A percentile compares a stretch with the other conserved stretches of the same genome.
phyloP scores from a whole-genome alignment of 768 basidiomycete genomes.

The Agrocybe praecox region DNA sequence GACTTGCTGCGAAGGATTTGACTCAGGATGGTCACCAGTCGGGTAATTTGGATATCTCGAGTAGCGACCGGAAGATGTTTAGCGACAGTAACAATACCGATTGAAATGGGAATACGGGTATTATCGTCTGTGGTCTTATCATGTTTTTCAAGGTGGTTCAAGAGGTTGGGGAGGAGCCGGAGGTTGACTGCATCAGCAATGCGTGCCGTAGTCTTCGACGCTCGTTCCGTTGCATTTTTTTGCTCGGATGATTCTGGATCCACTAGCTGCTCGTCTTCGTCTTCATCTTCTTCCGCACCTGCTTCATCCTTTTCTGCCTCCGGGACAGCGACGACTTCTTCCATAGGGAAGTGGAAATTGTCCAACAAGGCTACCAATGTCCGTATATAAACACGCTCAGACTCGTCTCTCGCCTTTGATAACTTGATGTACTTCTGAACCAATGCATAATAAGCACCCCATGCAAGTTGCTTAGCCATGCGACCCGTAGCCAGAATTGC shows the following conservation, averaged over 20 bases:
- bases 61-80: constrained; percentile 69
- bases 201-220: constrained; percentile 27
- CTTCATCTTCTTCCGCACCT: constrained; percentile 34
- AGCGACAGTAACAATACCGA: constrained; percentile 86
- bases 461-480: constrained; percentile 75
- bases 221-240: constrained; percentile 2
- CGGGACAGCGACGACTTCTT: constrained; percentile 44
- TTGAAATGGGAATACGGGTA: constrained; percentile 84
- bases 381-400: constrained; percentile 83
- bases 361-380: constrained; percentile 83
- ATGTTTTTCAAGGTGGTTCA: constrained; percentile 80
- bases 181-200: constrained; percentile 79
- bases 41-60: constrained; percentile 69
- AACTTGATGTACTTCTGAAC: constrained; percentile 82
- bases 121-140: constrained; percentile 79
- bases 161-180: constrained; percentile 77
- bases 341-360: constrained; percentile 90
- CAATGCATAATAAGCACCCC: constrained; percentile 82
- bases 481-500: constrained; percentile 80
- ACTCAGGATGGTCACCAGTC: constrained; percentile 81
- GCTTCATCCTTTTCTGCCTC: constrained; percentile 32
- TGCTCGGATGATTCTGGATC: constrained; percentile 14
- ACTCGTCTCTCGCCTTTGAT: constrained; percentile 64
- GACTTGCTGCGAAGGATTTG: constrained; percentile 93
- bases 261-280: constrained; percentile 21